Evolutionary conservation across 768 basidiomycete species (phyloP).

Genomic region (Hericium erinaceus): DNA sequence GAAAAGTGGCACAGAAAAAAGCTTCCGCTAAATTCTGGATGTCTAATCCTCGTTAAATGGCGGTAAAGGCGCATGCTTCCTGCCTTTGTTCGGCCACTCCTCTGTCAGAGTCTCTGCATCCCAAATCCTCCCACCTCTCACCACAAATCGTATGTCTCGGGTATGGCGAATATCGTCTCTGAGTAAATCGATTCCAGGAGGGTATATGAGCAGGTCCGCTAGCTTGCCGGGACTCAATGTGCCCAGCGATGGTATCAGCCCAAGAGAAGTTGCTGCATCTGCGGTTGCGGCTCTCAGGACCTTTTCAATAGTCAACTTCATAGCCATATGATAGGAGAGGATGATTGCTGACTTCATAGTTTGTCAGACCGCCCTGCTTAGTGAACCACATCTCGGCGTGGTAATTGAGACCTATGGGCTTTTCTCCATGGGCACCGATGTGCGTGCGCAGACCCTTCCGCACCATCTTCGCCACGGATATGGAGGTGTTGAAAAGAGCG

Average conservation of each 20-base stretch:
- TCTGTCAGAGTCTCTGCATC: slow-evolving; percentile 58
- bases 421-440: slow-evolving; percentile 68
- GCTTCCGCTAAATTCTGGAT: not conserved
- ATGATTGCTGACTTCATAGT: slow-evolving; percentile 47
- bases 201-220: slow-evolving; percentile 63
- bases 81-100: slow-evolving; percentile 60
- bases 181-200: slow-evolving; percentile 49
- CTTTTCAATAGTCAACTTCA: not conserved
- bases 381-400: slow-evolving; percentile 68
- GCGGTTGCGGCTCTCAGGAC: slow-evolving; percentile 55
- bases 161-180: slow-evolving; percentile 41
- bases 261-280: slow-evolving; percentile 54
- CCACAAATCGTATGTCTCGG: slow-evolving; percentile 44
- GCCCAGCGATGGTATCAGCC: slow-evolving; percentile 52
- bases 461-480: slow-evolving; percentile 62
- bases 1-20: not conserved
- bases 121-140: slow-evolving; percentile 63
- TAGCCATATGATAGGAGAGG: not conserved
- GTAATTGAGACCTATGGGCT: slow-evolving; percentile 66
- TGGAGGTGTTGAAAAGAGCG: slow-evolving; percentile 59
- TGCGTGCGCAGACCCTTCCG: slow-evolving; percentile 49
- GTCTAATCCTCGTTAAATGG: not conserved
- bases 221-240: slow-evolving; percentile 57
- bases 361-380: slow-evolving; percentile 51
- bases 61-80: slow-evolving; percentile 31